Evolutionary conservation across 768 basidiomycete genomes (phyloP).

Genomic region (Phaeotremella skinneri): DNA sequence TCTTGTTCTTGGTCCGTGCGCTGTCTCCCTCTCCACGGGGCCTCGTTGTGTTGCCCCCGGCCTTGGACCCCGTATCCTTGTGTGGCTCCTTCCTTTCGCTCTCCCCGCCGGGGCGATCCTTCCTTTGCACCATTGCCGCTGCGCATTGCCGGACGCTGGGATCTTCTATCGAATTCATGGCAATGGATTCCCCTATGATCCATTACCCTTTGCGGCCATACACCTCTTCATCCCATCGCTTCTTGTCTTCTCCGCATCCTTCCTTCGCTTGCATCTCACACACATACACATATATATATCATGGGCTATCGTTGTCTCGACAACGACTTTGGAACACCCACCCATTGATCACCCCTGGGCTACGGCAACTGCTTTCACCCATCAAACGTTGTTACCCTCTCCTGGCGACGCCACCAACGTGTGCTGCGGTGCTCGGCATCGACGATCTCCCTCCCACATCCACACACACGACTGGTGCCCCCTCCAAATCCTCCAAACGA

Average conservation of each 20-base stretch:
- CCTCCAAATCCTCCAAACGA: constrained; percentile 1
- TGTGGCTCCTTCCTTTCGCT: constrained; percentile 6
- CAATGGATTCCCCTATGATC: background rate
- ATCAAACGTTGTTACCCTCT: background rate
- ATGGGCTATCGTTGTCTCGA: too few relatives aligned
- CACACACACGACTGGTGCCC: background rate
- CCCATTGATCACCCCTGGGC: too few relatives aligned
- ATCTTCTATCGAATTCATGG: background rate
- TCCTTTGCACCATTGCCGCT: too few relatives aligned
- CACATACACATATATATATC: too few relatives aligned
- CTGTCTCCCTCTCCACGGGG: too few relatives aligned
- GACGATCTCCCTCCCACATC: background rate
- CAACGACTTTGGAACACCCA: too few relatives aligned
- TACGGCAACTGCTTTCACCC: too few relatives aligned
- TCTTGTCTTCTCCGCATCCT: constrained; percentile 1
- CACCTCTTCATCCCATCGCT: background rate
- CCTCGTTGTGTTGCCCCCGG: too few relatives aligned
- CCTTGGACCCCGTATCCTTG: too few relatives aligned
- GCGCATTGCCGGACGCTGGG: too few relatives aligned
- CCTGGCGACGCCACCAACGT: background rate
- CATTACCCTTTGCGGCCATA: background rate
- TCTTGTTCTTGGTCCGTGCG: too few relatives aligned
- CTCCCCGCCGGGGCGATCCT: constrained; percentile 6
- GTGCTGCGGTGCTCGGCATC: background rate
- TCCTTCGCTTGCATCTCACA: background rate